Conservation (phyloP, 1,284 basidiomycete genomes). For the Malassezia cuniculi region DNA sequence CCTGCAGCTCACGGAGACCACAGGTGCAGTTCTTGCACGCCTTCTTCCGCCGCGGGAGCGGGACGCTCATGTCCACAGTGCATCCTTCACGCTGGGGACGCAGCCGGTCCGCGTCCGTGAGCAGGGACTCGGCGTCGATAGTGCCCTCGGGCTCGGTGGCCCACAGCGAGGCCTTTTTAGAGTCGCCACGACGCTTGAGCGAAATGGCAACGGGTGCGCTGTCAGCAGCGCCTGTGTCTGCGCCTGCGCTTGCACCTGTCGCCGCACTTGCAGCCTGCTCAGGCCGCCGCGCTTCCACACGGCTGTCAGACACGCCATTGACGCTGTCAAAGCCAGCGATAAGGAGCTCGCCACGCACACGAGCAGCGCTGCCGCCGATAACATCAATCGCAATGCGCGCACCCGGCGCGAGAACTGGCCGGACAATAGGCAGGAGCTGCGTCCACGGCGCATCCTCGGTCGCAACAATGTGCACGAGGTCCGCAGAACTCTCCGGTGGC, state of each 20-base stretch:
- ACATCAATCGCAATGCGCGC: conserved; percentile 23
- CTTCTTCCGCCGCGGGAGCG: conserved; percentile 29
- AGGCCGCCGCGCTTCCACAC: no score
- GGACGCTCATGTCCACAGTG: conserved; percentile 27
- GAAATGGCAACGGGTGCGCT: no score
- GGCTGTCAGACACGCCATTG: no score
- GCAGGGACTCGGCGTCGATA: conserved; percentile 32
- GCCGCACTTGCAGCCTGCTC: conserved; percentile 28
- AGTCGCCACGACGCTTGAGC: background rate
- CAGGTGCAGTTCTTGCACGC: conserved; percentile 45
- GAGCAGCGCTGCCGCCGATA: conserved; percentile 10
- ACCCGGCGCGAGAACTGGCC: conserved; percentile 16
- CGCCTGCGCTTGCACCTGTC: conserved; percentile 17
- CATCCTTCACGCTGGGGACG: conserved; percentile 37
- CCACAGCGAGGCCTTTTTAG: conserved; percentile 36
- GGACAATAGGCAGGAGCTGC: conserved; percentile 20
- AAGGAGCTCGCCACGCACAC: conserved; percentile 23
- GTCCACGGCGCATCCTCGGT: conserved; percentile 21
- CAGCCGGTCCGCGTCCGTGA: conserved; percentile 24
- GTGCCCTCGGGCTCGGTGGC: conserved; percentile 27
- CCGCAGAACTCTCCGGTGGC: conserved; percentile 19
- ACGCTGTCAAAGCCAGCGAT: conserved; percentile 28
- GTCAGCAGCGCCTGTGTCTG: background rate
- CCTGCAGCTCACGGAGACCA: conserved; percentile 39
- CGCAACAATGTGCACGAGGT: conserved; percentile 21